Conservation (phyloP, 1,284 basidiomycete species). For the Schizophyllum commune region DNA sequence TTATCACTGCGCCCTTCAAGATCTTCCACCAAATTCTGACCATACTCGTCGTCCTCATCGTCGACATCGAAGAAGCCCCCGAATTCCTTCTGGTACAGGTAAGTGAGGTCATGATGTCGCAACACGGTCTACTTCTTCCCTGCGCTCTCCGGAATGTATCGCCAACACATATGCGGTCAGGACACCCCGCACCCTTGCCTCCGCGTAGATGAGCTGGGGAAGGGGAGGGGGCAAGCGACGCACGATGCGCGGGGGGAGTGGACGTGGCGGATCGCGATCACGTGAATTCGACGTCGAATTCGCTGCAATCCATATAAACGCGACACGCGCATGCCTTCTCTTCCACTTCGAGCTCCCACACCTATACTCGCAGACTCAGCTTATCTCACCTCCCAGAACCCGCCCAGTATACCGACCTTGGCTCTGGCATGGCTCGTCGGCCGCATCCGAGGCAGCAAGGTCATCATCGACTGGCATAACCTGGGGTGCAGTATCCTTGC, state of each 20-base stretch:
- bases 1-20: constrained; percentile 76
- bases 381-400: constrained; percentile 56
- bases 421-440: constrained; percentile 76
- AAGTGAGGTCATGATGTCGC: constrained; percentile 35
- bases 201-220: too few relatives aligned
- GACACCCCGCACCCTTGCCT: too few relatives aligned
- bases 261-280: too few relatives aligned
- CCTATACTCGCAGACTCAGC: background rate
- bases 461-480: constrained; percentile 99
- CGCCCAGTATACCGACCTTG: constrained; percentile 93
- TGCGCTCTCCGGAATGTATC: too few relatives aligned
- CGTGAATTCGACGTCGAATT: too few relatives aligned
- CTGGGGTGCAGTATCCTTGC: constrained; percentile 92
- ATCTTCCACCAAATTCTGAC: constrained; percentile 61
- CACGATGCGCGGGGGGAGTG: too few relatives aligned
- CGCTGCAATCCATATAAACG: too few relatives aligned
- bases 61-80: constrained; percentile 60
- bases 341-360: background rate
- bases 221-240: too few relatives aligned
- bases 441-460: constrained; percentile 61
- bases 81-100: constrained; percentile 89
- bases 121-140: background rate
- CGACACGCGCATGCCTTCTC: too few relatives aligned
- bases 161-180: too few relatives aligned
- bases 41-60: constrained; percentile 57